Evolutionary conservation across 2,329 filamentous ascomycete species (phyloP), one percentile per base, ranked within the genome.

Genomic region (Paraphoma sp.): DNA sequence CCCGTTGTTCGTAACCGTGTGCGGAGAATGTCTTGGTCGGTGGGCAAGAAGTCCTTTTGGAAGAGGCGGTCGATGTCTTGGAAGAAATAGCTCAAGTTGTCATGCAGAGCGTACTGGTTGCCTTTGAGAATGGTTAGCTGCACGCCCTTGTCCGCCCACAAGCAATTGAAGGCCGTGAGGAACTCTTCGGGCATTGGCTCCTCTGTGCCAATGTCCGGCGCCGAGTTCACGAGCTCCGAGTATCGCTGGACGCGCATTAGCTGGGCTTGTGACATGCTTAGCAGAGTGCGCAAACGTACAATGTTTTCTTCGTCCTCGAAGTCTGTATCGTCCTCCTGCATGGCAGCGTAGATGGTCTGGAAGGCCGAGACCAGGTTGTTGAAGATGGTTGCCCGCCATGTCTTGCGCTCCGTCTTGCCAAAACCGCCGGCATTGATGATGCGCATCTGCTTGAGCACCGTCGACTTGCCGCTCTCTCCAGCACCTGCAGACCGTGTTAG

Each of bases 381-480:
- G 79, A 97, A 98, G 65, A 98, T 93, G 71, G 97, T 93, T 14
- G 93, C 91, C 68, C 95, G 93, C 85, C 92, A 96, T 82, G 97
- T 92, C 64, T 96, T 87, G 77, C 93, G 91, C 78, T 98, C 95
- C 63, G 87, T 88, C 70, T 91, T 90, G 72, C 88, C 92, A 81
- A 98, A 98, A 48, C 95, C 94, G 77, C 93, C 89, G 12, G 92
- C 88, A 77, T 98, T 95, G 69, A 99, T 97, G 78, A 99, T 88
- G 77, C 94, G 94, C 95, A 99, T 98, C 83, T 98, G 94, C 82
- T 98, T 98, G 64, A 98, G 86, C 57, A 98, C 93, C 1, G 94
- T 98, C 8, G 94, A 97, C 80, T 98, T 98, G 64, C 94, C 92
- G 56, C 90, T 95, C 80, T 98, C 94, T 74, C 94, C 94, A 70